Conservation (phyloP, 1,284 basidiomycete genomes). For the Bondarzewia mesenterica region DNA sequence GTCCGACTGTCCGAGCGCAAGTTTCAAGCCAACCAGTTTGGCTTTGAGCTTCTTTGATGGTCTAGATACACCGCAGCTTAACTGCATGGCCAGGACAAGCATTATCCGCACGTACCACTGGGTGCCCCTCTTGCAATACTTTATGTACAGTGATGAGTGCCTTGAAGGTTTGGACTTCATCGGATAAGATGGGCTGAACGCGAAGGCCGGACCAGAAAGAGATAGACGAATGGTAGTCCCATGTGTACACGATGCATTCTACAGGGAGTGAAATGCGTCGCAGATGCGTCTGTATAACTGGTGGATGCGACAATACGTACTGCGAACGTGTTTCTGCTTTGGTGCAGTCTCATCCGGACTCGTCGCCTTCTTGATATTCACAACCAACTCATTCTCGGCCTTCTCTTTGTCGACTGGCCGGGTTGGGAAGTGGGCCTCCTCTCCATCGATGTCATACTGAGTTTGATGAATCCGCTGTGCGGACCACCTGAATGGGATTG, state of each 20-base stretch:
- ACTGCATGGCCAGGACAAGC: not conserved
- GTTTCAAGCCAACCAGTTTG: constrained; percentile 96
- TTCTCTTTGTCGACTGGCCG: constrained; percentile 96
- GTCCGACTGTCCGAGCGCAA: constrained; percentile 80
- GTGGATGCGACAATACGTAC: constrained; percentile 41
- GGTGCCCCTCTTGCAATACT: constrained; percentile 91
- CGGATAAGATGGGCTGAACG: constrained; percentile 89
- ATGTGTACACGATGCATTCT: constrained; percentile 97
- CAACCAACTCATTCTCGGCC: constrained; percentile 83
- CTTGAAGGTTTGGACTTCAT: constrained; percentile 96
- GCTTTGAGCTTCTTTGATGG: constrained; percentile 91
- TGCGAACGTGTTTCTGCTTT: constrained; percentile 96
- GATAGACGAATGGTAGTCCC: constrained; percentile 96
- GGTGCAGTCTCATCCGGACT: constrained; percentile 87
- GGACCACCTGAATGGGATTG: constrained; percentile 20
- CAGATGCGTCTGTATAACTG: too few species aligned
- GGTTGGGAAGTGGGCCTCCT: constrained; percentile 83
- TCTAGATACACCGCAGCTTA: constrained; percentile 36
- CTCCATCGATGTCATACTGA: constrained; percentile 62
- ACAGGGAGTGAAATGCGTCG: constrained; percentile 4
- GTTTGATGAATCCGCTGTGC: constrained; percentile 26
- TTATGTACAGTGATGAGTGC: constrained; percentile 94
- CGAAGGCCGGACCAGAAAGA: constrained; percentile 95
- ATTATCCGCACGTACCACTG: constrained; percentile 52
- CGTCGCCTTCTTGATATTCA: constrained; percentile 96